Evolutionary conservation across 306 rosid genomes (phyloP).

Genomic region (Echinosophora koreensis): DNA sequence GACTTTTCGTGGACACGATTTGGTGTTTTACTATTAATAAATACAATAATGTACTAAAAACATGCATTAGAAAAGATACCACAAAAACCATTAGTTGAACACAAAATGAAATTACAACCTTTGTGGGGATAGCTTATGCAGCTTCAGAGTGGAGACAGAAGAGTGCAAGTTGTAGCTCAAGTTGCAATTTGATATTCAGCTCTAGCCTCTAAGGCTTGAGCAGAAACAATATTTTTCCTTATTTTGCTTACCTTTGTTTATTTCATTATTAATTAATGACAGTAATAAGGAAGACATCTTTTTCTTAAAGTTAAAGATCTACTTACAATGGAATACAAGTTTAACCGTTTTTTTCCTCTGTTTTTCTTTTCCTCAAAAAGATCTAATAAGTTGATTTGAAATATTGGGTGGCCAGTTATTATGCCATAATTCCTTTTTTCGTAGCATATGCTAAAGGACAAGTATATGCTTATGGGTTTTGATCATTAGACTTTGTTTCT

Average conservation of each 20-base stretch:
- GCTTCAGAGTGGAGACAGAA: conserved; percentile 4
- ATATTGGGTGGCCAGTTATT: no score
- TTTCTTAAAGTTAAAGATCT: no score
- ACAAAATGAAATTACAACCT: conserved; percentile 16
- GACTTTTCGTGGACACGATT: conserved; percentile 29
- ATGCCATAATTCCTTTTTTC: background rate
- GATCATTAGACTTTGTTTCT: background rate
- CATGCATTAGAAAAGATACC: background rate
- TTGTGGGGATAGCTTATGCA: conserved; percentile 20
- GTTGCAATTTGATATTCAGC: conserved; percentile 41
- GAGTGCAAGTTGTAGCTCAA: conserved; percentile 47
- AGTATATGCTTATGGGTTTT: background rate
- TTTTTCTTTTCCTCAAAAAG: background rate
- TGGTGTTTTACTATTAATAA: background rate
- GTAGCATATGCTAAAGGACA: background rate
- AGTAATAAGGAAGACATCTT: background rate
- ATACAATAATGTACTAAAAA: no score
- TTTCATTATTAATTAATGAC: background rate
- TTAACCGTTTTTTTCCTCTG: background rate
- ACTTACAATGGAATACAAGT: background rate
- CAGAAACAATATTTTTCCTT: background rate
- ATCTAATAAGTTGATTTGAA: background rate
- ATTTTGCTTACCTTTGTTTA: background rate
- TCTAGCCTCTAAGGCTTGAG: conserved; percentile 6
- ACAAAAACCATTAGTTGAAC: background rate